Percentiles rank a stretch among this genome's conserved stretches.
These are phyloP conservation scores for Malus sylvestris DNA, from an alignment of 306 rosid genomes.

Conservation along the genomic window DNA sequence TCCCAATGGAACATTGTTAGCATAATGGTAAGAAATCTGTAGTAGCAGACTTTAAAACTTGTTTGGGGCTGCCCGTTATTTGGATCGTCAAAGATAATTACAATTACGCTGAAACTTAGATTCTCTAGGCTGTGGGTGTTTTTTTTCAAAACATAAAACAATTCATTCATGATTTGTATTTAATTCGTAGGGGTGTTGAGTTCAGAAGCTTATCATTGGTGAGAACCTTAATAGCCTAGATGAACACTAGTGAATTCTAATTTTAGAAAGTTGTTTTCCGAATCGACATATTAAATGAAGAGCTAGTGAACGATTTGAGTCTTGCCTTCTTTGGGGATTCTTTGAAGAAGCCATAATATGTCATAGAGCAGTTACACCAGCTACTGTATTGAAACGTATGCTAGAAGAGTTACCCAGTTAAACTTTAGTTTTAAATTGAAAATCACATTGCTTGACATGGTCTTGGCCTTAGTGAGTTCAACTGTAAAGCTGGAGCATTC, in stretches of 20 bases:
- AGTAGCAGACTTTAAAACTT: not conserved
- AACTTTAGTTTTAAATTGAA: not conserved
- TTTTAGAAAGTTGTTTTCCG: not conserved
- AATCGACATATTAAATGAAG: not conserved
- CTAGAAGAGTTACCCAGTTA: not conserved
- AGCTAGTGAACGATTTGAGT: not conserved
- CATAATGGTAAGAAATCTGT: not conserved
- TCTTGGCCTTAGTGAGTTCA: not conserved
- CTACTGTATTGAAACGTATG: not conserved
- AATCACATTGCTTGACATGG: not conserved
- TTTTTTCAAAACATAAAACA: not conserved
- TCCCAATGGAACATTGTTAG: not conserved
- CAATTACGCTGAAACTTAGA: not conserved
- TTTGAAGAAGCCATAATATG: not conserved
- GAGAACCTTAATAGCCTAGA: not conserved
- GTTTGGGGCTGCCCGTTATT: not conserved
- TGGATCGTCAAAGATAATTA: not conserved
- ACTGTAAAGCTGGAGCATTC: not conserved
- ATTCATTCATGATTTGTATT: not conserved
- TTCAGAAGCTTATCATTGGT: not conserved
- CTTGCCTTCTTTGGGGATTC: not conserved
- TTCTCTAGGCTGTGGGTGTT: not conserved
- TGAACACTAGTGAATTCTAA: not conserved
- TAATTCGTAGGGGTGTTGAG: not conserved
- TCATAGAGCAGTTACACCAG: not conserved